Base-by-base conservation (phyloP, 345 rosid species). In the Populus alba region DNA sequence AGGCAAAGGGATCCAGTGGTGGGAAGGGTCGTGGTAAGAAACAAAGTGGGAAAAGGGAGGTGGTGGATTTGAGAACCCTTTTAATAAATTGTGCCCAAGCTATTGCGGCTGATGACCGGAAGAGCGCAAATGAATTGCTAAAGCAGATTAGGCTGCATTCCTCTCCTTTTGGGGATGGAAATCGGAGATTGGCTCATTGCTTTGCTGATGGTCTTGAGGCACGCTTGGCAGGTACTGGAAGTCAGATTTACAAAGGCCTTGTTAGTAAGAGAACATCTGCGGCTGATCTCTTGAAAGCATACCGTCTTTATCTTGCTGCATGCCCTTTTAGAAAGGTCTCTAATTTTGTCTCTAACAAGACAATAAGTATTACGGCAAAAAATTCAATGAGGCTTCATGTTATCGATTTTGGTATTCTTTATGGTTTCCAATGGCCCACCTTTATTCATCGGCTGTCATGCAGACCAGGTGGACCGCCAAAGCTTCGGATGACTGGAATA, bases 61-160 rank as follows among this genome's bases (percentile, higher is more conserved):
- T 77, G 57, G 72, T 78, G 37, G 86, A 84, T 75, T 69, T 81
- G 66, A 80, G 84, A 55, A 35, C 79, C 15, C 84, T 81, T 53
- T 33, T 84, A 69, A 68, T 81, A 25, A 78, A 63, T 66, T 84
- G 86, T 72, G 86, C 86, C 47, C 84, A 84, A 73, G 71, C 76
- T 78, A 57, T 78, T n/a, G 75, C 81, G 22, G 81, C 81, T 33
- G 70, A 78, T 72, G 81, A 78, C 25, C n/a, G 29, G 5, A 72
- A 72, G 67, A 72, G 66, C 5, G 81, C 81, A 71, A 47, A 78
- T 78, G 81, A 78, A 17, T 49, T 78, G 63, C 38, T 78, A 38
- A 78, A 45, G 76, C 81, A 72, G 35, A 68, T 78, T 47, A 78
- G 75, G 76, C 71, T 29, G 57, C 71, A 78, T 72, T 71, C 81